Evolutionary conservation across 768 basidiomycete species (phyloP), one percentile per base, ranked within the genome.

Genomic region (Russula virescens): DNA sequence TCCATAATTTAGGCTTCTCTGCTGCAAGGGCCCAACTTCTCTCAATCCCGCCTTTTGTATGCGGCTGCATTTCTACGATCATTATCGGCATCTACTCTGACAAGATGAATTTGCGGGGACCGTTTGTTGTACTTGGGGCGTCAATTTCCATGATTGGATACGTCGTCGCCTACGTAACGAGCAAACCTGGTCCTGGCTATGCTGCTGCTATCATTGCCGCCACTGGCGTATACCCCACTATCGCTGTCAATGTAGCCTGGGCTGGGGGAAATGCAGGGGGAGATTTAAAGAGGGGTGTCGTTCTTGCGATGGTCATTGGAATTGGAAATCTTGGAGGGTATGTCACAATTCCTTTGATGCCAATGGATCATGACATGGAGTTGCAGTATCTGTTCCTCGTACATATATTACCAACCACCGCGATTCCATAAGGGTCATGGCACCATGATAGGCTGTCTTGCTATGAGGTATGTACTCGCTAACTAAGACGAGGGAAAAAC

Each of bases 271-370:
- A 83, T 57, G 78, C 81, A 0, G 84, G 84, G 25, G 82, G 84
- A 28, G 83, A 83, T 66, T 62, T 80, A 51, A 80, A 81, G 66
- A 76, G 78, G 59, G 84, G 77, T 21, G 76, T 84, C 10, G 75
- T 77, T 14, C 64, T 84, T 42, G 85, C 80, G 6, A 77, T 82
- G 75, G 77, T 84, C 19, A 78, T 81, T 54, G 81, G 81, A 26
- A 43, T 81, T 11, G 83, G 81, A 21, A 86, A 85, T 61, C 71
- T 85, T 10, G 83, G 83, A 63, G 83, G 82, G 68, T 78, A 55
- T 59, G 72, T 50, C 1, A 31, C 23, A 72, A 23, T 74, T 35
- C 77, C 40, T 58, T 43, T 2, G 18, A 28, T 16, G 49, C 13
- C 2, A 21, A 21, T 28, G 5, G 23, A n/a, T 56, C 31, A 26